Evolutionary conservation across 2,329 filamentous ascomycete genomes (phyloP).

Genomic region (Trichoderma simmonsii): DNA sequence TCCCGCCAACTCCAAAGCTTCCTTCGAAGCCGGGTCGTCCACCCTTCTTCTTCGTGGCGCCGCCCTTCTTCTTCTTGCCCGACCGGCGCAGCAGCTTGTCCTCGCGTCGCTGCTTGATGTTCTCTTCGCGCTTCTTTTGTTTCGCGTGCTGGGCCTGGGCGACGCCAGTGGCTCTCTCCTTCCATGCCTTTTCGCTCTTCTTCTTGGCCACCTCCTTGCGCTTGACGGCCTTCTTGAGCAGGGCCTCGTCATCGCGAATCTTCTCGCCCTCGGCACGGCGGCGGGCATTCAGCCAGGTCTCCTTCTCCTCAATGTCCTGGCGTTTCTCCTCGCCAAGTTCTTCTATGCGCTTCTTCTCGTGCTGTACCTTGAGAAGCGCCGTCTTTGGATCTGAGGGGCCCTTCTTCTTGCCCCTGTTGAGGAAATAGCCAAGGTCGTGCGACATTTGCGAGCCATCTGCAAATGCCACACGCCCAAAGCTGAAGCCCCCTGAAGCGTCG

Average conservation of each 20-base stretch:
- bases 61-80: constrained; percentile 54
- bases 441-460: constrained; percentile 79
- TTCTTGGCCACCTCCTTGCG: constrained; percentile 85
- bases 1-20: constrained; percentile 54
- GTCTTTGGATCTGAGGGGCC: constrained; percentile 82
- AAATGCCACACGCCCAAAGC: constrained; percentile 90
- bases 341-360: constrained; percentile 77
- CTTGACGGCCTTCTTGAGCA: constrained; percentile 93
- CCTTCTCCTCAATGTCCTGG: constrained; percentile 86
- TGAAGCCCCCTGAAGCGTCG: constrained; percentile 64
- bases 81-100: constrained; percentile 62
- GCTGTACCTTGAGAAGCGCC: constrained; percentile 80
- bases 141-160: constrained; percentile 72
- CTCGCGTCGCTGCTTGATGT: constrained; percentile 69
- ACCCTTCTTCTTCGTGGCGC: constrained; percentile 43
- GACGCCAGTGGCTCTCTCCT: constrained; percentile 67
- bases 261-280: constrained; percentile 86
- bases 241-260: constrained; percentile 77
- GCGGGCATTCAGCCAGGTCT: constrained; percentile 87
- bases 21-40: constrained; percentile 68
- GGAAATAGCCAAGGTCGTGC: constrained; percentile 63
- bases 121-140: constrained; percentile 79
- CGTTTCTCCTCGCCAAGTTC: constrained; percentile 76
- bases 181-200: constrained; percentile 90
- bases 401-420: constrained; percentile 60